A percentile compares a stretch with the other conserved stretches of the same genome.
phyloP scores from a whole-genome alignment of 495 filamentous ascomycete species.

The Podospora bellae-mahoneyi region DNA sequence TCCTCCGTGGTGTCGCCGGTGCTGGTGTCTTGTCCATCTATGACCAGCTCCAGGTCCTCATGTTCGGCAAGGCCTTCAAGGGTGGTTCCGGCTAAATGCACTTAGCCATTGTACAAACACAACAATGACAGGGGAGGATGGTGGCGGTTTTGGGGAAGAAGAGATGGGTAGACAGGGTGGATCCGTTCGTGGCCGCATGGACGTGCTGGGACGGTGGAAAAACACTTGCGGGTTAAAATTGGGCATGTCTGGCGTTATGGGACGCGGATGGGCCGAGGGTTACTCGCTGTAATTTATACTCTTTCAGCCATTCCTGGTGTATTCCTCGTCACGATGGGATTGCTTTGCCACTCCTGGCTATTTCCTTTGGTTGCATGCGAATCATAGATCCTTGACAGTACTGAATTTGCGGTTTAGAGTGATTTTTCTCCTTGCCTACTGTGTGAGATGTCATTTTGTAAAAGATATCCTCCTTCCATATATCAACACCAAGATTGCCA shows the following conservation, averaged over 20 bases:
- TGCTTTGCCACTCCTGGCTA: constrained; percentile 30
- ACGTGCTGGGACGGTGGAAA: constrained; percentile 27
- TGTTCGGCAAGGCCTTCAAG: constrained; percentile 99
- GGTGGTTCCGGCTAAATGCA: constrained; percentile 71
- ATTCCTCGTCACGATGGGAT: constrained; percentile 46
- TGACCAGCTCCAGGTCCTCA: constrained; percentile 95
- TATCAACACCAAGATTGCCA: background rate
- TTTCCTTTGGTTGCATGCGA: constrained; percentile 44
- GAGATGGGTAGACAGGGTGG: constrained; percentile 26
- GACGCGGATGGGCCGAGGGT: constrained; percentile 31
- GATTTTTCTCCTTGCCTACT: background rate
- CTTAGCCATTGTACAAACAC: constrained; percentile 35
- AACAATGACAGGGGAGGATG: constrained; percentile 33
- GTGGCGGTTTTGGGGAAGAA: constrained; percentile 17
- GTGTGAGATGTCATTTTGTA: background rate
- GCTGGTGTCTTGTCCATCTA: constrained; percentile 99
- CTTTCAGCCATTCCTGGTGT: constrained; percentile 54
- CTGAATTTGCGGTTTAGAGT: background rate
- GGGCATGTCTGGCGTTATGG: constrained; percentile 37
- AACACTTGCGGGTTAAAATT: constrained; percentile 27
- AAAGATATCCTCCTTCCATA: background rate
- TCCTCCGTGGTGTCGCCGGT: constrained; percentile 99
- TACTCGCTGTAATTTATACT: constrained; percentile 61
- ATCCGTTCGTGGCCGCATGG: constrained; percentile 22
- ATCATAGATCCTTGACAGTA: constrained; percentile 41